Conservation (phyloP, 163 green algal species). For the Chlorella variabilis region DNA sequence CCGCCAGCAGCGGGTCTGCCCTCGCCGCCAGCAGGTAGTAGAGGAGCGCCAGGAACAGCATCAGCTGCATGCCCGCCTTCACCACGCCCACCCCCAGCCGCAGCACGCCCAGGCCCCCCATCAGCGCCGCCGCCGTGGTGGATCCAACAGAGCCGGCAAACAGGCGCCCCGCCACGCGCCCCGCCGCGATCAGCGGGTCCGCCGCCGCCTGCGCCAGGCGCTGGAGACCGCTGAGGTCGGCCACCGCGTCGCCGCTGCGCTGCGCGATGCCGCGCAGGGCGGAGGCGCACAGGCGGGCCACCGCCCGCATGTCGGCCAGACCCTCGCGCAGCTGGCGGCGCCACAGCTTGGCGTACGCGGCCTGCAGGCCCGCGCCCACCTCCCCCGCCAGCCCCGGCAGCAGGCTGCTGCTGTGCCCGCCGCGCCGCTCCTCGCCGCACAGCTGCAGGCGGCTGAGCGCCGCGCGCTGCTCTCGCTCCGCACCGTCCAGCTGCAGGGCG, state of each 20-base stretch:
- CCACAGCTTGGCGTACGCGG: conserved; percentile 54
- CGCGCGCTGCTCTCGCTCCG: conserved; percentile 31
- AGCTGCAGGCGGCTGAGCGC: conserved; percentile 34
- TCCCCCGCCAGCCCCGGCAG: conserved; percentile 18
- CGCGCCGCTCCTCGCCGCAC: conserved; percentile 17
- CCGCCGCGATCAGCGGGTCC: conserved; percentile 53
- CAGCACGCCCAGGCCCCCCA: conserved; percentile 62
- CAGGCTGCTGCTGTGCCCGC: conserved; percentile 3
- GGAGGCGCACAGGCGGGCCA: not conserved
- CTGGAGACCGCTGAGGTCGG: conserved; percentile 54
- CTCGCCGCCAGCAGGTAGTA: conserved; percentile 68
- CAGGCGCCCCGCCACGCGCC: conserved; percentile 24
- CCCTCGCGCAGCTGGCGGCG: conserved; percentile 48
- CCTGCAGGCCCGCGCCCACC: conserved; percentile 37
- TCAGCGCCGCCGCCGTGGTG: conserved; percentile 65
- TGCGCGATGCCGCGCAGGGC: conserved; percentile 20
- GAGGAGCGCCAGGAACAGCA: conserved; percentile 62
- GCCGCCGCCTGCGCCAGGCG: conserved; percentile 42
- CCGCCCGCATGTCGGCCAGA: conserved; percentile 35
- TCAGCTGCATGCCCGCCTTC: conserved; percentile 64
- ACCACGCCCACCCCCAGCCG: conserved; percentile 65
- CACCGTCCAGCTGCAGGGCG: not conserved
- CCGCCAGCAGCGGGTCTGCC: conserved; percentile 59
- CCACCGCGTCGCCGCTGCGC: not conserved
- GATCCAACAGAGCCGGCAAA: conserved; percentile 38